phyloP scores from a whole-genome alignment of 2,329 filamentous ascomycete genomes.

The Botrytis aclada region DNA sequence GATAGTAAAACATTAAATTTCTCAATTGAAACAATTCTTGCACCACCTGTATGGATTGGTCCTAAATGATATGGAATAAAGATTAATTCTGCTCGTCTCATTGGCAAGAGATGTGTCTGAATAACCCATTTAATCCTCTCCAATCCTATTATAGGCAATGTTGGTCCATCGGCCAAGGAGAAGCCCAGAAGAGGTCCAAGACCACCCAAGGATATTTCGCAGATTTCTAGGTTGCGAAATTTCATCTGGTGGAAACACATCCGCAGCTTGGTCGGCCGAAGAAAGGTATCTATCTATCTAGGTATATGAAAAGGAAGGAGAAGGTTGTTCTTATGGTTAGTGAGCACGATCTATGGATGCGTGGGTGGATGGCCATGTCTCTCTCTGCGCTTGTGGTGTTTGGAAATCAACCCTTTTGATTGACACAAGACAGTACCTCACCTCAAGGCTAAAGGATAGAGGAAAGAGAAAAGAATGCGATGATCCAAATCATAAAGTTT shows the following conservation, averaged over 20 bases:
- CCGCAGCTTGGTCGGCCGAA: background rate
- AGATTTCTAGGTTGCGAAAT: background rate
- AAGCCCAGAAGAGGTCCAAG: constrained; percentile 1
- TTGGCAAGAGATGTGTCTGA: background rate
- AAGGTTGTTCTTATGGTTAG: background rate
- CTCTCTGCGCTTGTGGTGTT: background rate
- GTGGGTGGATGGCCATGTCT: background rate
- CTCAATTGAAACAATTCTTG: background rate
- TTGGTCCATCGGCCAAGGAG: background rate
- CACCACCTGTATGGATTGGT: background rate
- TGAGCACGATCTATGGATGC: background rate
- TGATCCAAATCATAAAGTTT: background rate
- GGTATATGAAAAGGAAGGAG: background rate
- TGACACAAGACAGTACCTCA: background rate
- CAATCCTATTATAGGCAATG: background rate
- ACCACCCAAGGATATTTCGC: background rate
- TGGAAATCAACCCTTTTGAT: background rate
- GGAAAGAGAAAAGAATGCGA: background rate
- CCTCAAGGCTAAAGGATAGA: background rate
- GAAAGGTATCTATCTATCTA: background rate
- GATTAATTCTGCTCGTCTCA: background rate
- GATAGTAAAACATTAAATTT: background rate
- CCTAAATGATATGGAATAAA: background rate
- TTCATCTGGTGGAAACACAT: background rate
- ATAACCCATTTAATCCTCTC: background rate